A percentile compares a stretch with the other conserved stretches of the same genome.
These are phyloP conservation scores for Phylloporus rhodoxanthus DNA, from an alignment of 768 basidiomycete genomes.

Conservation along the genomic window DNA sequence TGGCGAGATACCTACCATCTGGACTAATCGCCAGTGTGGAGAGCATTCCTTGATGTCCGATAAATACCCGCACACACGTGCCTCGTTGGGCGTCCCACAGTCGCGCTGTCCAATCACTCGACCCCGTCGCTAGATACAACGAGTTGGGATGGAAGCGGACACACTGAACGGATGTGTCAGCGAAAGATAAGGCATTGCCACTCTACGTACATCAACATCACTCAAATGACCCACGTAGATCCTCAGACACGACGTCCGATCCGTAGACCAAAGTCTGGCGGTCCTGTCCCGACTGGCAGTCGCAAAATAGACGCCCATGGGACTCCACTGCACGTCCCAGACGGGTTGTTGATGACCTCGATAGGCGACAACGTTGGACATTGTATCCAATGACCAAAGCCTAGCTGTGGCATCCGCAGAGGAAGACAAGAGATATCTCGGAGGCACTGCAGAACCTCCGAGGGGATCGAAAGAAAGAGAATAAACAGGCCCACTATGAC, in stretches of 20 bases:
- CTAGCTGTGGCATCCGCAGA: conserved; percentile 90
- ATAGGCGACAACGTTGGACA: conserved; percentile 89
- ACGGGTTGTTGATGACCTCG: conserved; percentile 95
- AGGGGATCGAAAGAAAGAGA: conserved; percentile 90
- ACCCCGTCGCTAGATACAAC: conserved; percentile 93
- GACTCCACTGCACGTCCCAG: conserved; percentile 99
- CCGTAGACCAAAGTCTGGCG: conserved; percentile 94
- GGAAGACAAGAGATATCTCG: conserved; percentile 82
- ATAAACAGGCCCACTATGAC: conserved; percentile 96
- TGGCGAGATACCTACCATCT: conserved; percentile 91
- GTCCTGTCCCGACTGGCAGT: conserved; percentile 92
- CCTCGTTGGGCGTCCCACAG: conserved; percentile 99
- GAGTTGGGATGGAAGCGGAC: conserved; percentile 97
- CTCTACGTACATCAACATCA: conserved; percentile 84
- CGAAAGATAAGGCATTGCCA: not conserved
- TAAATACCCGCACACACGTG: conserved; percentile 87
- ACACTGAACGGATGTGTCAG: conserved; percentile 49
- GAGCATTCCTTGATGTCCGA: conserved; percentile 88
- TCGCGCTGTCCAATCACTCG: conserved; percentile 92
- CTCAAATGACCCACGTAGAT: conserved; percentile 95
- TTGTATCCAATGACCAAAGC: conserved; percentile 93
- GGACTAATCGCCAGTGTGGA: conserved; percentile 86
- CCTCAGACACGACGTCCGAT: conserved; percentile 76
- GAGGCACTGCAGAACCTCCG: conserved; percentile 78
- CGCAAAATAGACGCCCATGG: conserved; percentile 97